Evolutionary conservation across 495 filamentous ascomycete genomes (phyloP), one percentile per base, ranked within the genome.

Genomic region (Penicillium pancosmium): DNA sequence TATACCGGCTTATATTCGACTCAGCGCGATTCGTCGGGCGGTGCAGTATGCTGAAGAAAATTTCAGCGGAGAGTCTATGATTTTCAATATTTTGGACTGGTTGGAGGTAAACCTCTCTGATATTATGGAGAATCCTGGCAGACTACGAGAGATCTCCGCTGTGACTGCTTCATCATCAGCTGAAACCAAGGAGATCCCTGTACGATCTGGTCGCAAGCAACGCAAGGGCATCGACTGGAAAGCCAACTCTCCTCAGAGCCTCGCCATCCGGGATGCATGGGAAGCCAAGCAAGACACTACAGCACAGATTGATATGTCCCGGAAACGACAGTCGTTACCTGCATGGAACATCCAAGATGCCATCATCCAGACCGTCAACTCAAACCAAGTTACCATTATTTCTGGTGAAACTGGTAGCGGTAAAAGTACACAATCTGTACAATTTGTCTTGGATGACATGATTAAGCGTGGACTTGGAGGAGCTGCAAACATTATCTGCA

Each of bases 401-500:
- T 93, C 92, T 27, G 94, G 94, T 62, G 94, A 97, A 74, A 98
- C 94, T 7, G 94, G 94, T 54, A 95, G 91, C 44, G 94, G 94
- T 65, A 98, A 98, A 71, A 96, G 92, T 54, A 98, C 94, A 1
- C 94, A 98, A 71, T 91, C 91, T 12, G 94, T 97, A 4, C 94
- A 98, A 70, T 98, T 98, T 71, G 80, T 98, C 21, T 79, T 98
- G 7, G 94, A 98, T 65, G 91, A 97, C 64, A 79, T 98, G 67
- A 96, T 97, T 65, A 75, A 84, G 62, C 81, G 83, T 23, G 81
- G 86, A 13, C 78, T 94, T 13, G 94, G 94, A 9, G 83, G 80
- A 5, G 80, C 80, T 15, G 89, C 90, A n/a, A 97, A 93, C 60
- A 96, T 98, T 47, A 86, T 98, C 57, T 97, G 94, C 66, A 98